Evolutionary conservation across 176 grass and related monocot species (phyloP), one percentile per base, ranked within the genome.

Genomic region (Otatea glauca): DNA sequence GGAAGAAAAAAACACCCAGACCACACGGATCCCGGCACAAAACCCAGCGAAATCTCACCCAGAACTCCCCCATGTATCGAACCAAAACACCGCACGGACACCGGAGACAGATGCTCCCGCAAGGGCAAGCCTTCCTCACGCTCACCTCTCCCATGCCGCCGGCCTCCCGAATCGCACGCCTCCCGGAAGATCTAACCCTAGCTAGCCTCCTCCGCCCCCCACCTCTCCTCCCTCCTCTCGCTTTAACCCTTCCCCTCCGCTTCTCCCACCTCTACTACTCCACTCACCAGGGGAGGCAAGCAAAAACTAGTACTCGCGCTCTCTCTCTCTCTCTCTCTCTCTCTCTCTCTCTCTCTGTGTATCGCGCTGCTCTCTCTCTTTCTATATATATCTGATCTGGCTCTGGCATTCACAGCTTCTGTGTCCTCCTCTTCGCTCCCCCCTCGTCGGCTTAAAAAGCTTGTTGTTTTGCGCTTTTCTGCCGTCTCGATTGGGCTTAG

Each of bases 91-190:
- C 3, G 34, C 34, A 34, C 34, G 34, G 34, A 34, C 34, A 34
- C 54, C 20, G 16, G 16, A 20, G 72, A 56, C 5, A 23, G n/a
- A 14, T 64, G 58, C 20, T n/a, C 39, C 34, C 17, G 5, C 51
- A 54, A 54, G 17, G 17, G 49, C 14, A 15, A 17, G 49, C 49
- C 15, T 51, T 15, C 16, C 41, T 4, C 7, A 9, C 24, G 27
- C 83, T 85, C 83, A 85, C 83, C 74, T 85, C 83, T 44, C 64
- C 83, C 64, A 85, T 85, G 83, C 17, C 2, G 34, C 34, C 34
- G 50, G 27, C 44, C 25, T 47, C 23, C 24, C 21, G 10, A 1
- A 41, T 48, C 43, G 15, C 7, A 25, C 12, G n/a, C 61, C 49
- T 17, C 32, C 50, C 0, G 24, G 45, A 7, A 14, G 34, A 34